A percentile compares a stretch with the other conserved stretches of the same genome.
These are phyloP conservation scores for Aspergillus proliferans DNA, from an alignment of 2,329 filamentous ascomycete species.

Conservation along the genomic window DNA sequence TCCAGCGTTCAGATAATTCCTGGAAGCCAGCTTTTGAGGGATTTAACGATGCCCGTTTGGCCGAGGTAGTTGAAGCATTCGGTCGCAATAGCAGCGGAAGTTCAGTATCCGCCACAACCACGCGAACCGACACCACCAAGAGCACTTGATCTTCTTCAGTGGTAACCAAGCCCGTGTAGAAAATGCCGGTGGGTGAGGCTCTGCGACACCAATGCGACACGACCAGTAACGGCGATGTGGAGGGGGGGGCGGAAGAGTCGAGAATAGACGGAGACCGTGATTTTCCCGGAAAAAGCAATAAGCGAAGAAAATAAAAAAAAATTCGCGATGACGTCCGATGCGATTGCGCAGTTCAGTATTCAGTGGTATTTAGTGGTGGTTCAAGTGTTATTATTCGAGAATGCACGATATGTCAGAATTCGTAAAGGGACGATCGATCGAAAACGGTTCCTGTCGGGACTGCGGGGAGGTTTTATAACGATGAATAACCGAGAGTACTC, in stretches of 20 bases:
- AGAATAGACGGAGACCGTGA: no score
- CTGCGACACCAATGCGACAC: neutral
- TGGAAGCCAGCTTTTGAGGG: neutral
- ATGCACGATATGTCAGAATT: no score
- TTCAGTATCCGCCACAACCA: neutral
- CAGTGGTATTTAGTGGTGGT: no score
- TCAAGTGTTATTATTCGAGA: no score
- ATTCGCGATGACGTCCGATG: no score
- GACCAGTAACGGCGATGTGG: neutral
- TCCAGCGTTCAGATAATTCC: neutral
- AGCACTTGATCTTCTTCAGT: neutral
- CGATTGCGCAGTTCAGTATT: no score
- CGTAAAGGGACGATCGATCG: no score
- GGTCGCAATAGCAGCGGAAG: neutral
- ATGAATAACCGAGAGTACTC: no score
- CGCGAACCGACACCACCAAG: neutral
- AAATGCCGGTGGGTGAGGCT: no score
- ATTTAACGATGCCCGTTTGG: neutral
- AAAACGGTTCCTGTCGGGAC: no score
- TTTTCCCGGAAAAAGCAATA: neutral
- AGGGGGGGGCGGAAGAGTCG: neutral
- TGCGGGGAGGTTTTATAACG: no score
- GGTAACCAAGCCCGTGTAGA: neutral
- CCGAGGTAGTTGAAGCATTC: neutral
- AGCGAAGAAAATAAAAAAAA: neutral